Base-by-base conservation (phyloP, 176 grass and related monocot genomes). In the Musa acuminata region DNA sequence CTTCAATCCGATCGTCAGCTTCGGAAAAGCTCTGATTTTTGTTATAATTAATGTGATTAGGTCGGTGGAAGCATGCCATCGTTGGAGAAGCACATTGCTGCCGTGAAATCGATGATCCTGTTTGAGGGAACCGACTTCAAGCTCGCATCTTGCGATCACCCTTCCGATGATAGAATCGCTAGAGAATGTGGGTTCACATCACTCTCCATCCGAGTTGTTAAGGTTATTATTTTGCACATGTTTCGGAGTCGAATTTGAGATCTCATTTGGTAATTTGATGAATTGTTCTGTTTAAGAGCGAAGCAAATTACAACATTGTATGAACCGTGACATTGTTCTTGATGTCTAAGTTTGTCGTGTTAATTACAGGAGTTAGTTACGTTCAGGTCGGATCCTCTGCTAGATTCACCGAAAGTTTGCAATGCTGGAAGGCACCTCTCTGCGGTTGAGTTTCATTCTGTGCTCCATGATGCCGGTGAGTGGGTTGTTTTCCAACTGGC, bases 41-140 rank as follows among this genome's bases (percentile, higher is more conserved):
- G 23, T 71, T 29, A 13, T 52, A 11, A 79, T 74, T 83, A 52
- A 63, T 77, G 54, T 55, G 73, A 13, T 14, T 71, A 98, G 90
- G 86, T 98, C 49, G 95, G 90, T 6, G 90, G 95, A n/a, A 88
- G 78, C 17, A 91, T 98, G 84, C 2, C 63, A 48, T 82, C 90
- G 50, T 68, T 94, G 69, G 95, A 99, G 84, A 86, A 87, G 74
- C 95, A 98, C 76, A 72, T 98, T n/a, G 53, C 57, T 12, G 88
- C 93, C 69, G 72, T 93, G 86, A 85, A 82, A 80, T 79, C 80
- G 29, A 91, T 89, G 48, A 14, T 20, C 52, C 25, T 93, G 64
- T 98, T 98, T 55, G 82, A 87, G 0, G 86, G 84, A 12, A 91
- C 95, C 0, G 95, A 98, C 71, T 98, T 98, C 84, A 98, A 98